Evolutionary conservation across 495 filamentous ascomycete genomes (phyloP).

Genomic region (Hypoxylon cercidicola): DNA sequence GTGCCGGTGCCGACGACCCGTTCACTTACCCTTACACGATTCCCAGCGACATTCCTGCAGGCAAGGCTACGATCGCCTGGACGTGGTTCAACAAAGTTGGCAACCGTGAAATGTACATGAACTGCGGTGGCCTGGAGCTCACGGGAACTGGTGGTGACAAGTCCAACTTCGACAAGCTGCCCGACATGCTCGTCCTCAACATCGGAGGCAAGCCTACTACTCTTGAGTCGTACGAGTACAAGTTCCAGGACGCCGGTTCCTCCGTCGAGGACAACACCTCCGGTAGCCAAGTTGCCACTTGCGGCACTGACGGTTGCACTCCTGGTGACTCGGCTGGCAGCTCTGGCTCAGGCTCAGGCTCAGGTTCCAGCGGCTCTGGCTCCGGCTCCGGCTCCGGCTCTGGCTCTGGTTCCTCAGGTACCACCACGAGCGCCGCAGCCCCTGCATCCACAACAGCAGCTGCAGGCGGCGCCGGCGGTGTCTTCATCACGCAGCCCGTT

Average conservation of each 20-base stretch:
- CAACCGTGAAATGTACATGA: conserved; percentile 96
- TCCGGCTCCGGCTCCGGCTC: conserved; percentile 33
- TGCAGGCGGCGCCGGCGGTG: conserved; percentile 25
- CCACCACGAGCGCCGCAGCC: conserved; percentile 3
- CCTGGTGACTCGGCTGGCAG: conserved; percentile 18
- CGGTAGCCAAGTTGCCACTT: conserved; percentile 32
- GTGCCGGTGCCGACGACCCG: conserved; percentile 43
- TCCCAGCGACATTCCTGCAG: conserved; percentile 66
- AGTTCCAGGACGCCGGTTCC: conserved; percentile 65
- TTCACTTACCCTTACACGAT: conserved; percentile 66
- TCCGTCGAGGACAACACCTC: conserved; percentile 59
- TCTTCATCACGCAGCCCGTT: conserved; percentile 26
- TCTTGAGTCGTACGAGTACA: conserved; percentile 54
- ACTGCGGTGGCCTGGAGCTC: conserved; percentile 81
- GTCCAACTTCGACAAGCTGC: conserved; percentile 67
- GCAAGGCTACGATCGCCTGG: conserved; percentile 78
- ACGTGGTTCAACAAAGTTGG: conserved; percentile 93
- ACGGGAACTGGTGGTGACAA: conserved; percentile 60
- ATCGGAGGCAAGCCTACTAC: conserved; percentile 68
- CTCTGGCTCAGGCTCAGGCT: conserved; percentile 31
- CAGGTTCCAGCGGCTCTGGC: conserved; percentile 33
- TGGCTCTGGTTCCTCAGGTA: conserved; percentile 14
- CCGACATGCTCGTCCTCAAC: conserved; percentile 85
- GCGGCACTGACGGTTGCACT: conserved; percentile 33
- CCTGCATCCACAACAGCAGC: conserved; percentile 12